These are phyloP conservation scores for Scedosporium apiospermum DNA, from an alignment of 2,329 filamentous ascomycete genomes.

Conservation along the genomic window DNA sequence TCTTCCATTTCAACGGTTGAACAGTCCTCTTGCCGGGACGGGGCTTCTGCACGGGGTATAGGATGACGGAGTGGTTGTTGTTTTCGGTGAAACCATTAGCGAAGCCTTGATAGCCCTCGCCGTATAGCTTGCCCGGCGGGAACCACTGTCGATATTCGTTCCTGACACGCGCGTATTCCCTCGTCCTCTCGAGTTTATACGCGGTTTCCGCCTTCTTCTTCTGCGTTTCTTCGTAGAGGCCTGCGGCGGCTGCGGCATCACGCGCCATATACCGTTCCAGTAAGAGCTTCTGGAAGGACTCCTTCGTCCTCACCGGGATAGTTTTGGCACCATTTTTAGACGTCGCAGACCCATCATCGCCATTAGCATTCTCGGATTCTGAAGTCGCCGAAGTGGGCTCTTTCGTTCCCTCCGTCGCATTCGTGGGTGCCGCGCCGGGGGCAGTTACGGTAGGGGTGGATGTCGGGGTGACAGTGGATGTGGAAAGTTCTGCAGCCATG, in stretches of 20 bases:
- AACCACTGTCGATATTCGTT: slow-evolving; percentile 46
- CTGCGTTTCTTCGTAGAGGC: slow-evolving; percentile 40
- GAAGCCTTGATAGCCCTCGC: slow-evolving; percentile 75
- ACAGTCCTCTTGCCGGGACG: slow-evolving; percentile 70
- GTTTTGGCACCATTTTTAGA: slow-evolving; percentile 8
- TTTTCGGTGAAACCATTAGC: slow-evolving; percentile 78
- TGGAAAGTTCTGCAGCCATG: slow-evolving; percentile 36
- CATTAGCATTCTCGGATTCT: background rate
- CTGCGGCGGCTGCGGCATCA: slow-evolving; percentile 44
- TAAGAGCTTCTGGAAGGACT: slow-evolving; percentile 42
- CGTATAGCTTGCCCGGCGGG: slow-evolving; percentile 50
- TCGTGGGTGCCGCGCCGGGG: slow-evolving; percentile 21
- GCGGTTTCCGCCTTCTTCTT: slow-evolving; percentile 48
- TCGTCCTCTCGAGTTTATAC: slow-evolving; percentile 56
- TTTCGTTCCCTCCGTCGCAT: slow-evolving; percentile 18
- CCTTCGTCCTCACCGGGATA: slow-evolving; percentile 42
- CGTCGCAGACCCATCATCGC: background rate
- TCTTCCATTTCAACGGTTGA: slow-evolving; percentile 60
- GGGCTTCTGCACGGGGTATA: slow-evolving; percentile 72
- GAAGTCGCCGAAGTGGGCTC: background rate
- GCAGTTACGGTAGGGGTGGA: slow-evolving; percentile 13
- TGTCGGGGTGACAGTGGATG: slow-evolving; percentile 17
- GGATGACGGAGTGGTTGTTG: slow-evolving; percentile 54
- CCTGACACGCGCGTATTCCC: slow-evolving; percentile 58
- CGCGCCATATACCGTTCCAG: slow-evolving; percentile 45